Base-by-base conservation (phyloP, 805 yeast genomes). In the Kuraishia molischiana region DNA sequence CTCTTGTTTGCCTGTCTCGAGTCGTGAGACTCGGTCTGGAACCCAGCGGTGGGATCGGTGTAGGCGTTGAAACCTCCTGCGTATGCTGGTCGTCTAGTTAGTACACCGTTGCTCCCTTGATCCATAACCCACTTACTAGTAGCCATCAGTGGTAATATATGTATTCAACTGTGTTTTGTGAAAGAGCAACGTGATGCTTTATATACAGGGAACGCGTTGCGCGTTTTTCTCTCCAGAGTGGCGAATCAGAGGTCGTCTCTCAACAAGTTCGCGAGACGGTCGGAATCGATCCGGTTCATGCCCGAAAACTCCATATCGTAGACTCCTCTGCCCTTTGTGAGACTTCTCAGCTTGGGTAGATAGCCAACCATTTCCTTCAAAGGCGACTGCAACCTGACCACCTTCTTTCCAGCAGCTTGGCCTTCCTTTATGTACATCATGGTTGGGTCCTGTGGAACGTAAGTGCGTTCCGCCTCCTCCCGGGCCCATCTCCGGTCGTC, bases 291-390 rank as follows among this genome's bases (percentile, higher is more conserved):
- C 37, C 77, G 62, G 45, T 77, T 75, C 82, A 86, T 86, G 3
- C 86, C 84, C 29, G 66, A 56, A 45, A 79, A 83, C 11, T 73
- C 69, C 95, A 90, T 85, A 42, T 77, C 76, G 56, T 84, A 87
- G 2, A 77, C 72, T 2, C 89, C 95, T 32, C 95, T 68, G 1
- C 98, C 98, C 51, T 86, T 87, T 0, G 97, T 89, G 47, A 87
- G 62, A 28, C 92, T 79, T 48, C 97, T 62, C 34, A 92, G 62
- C 43, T 73, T 74, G 9, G 79, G 75, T 41, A 86, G 67, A 54
- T 92, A 92, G 0, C 97, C 95, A 35, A 87, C 73, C 95, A 92
- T 87, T 43, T 82, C 94, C 42, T 79, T 70, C 52, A 92, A 63
- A 3, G 98, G 97, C 0, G 87, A 89, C 36, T 70, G 73, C 0